A percentile compares a stretch with the other conserved stretches of the same genome.
Conservation (phyloP, 75 land plant species). For the Pinus albicaulis region DNA sequence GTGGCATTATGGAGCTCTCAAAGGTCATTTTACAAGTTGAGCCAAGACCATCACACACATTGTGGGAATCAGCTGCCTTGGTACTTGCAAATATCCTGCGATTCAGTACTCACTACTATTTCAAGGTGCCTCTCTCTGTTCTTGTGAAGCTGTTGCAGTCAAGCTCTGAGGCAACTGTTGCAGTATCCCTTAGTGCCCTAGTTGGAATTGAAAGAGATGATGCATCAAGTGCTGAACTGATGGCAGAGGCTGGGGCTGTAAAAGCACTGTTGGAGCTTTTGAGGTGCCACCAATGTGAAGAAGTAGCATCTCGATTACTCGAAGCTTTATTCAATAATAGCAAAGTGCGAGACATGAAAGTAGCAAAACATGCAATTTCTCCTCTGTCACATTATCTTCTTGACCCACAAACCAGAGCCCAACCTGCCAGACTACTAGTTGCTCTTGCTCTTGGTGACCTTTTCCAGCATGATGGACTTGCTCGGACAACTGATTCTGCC, state of each 20-base stretch:
- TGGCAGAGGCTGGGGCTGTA: constrained; percentile 46
- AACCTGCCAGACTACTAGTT: constrained; percentile 39
- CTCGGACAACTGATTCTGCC: constrained; percentile 41
- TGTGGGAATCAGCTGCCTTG: constrained; percentile 48
- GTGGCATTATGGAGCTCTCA: constrained; percentile 46
- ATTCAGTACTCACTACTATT: constrained; percentile 38
- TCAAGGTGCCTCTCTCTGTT: constrained; percentile 39
- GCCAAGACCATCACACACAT: constrained; percentile 40
- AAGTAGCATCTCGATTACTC: constrained; percentile 35
- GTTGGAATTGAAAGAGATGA: constrained; percentile 43
- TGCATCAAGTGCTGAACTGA: constrained; percentile 42
- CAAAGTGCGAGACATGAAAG: constrained; percentile 48
- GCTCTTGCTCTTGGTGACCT: constrained; percentile 48
- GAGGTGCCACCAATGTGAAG: constrained; percentile 51
- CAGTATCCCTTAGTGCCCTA: constrained; percentile 38
- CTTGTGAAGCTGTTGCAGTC: constrained; percentile 41
- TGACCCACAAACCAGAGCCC: constrained; percentile 40
- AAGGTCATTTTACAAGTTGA: constrained; percentile 41
- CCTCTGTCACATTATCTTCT: constrained; percentile 48
- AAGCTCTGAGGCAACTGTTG: constrained; percentile 40
- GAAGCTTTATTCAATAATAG: constrained; percentile 50
- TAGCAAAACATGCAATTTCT: constrained; percentile 42
- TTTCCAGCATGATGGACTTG: constrained; percentile 44
- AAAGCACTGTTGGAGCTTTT: constrained; percentile 47
- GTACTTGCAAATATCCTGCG: constrained; percentile 43